Evolutionary conservation across 2,329 filamentous ascomycete species (phyloP), one percentile per base, ranked within the genome.

Genomic region (Fusarium nelsonii): DNA sequence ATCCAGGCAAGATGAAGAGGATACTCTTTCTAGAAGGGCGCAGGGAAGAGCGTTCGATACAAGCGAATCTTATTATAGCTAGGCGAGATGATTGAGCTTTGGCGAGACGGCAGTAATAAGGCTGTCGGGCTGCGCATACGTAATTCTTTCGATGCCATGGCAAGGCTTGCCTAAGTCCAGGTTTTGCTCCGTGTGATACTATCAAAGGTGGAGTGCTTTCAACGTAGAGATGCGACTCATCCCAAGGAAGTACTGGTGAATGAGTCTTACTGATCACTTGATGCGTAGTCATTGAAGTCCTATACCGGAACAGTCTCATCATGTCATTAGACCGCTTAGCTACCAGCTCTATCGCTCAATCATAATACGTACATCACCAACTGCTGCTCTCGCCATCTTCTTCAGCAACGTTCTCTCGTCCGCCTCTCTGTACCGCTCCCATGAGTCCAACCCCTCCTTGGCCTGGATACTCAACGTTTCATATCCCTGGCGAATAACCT

Each of bases 401-500:
- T 99, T 99, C 78, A 99, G 80, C 73, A 96, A 82, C 8, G 86
- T 87, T 80, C 93, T 91, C 83, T 94, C 91, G 70, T 97, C 93
- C 4, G 91, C 92, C 82, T 98, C 96, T 15, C 95, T 85, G 78
- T 92, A 98, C 76, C 85, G 88, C 70, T 93, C 92, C 92, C 93
- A 97, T 37, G 90, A 88, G 77, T 95, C 94, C 71, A 97, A 78
- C 0, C 92, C 94, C 76, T 97, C 94, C 74, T 91, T 93, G 0
- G 93, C 90, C 79, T 97, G 92, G 56, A 99, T 97, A 68, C 92
- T 95, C 74, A 99, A 81, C 36, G 94, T 97, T 79, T 98, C 95
- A 76, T 98, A 98, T 0, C 96, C 96, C 78, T 97, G 92, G 81
- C 97, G 97, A 79, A 99, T 98, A 30, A 97, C 92, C 70, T 92